Conservation (phyloP, 768 basidiomycete genomes). For the Pleurotus tuoliensis region DNA sequence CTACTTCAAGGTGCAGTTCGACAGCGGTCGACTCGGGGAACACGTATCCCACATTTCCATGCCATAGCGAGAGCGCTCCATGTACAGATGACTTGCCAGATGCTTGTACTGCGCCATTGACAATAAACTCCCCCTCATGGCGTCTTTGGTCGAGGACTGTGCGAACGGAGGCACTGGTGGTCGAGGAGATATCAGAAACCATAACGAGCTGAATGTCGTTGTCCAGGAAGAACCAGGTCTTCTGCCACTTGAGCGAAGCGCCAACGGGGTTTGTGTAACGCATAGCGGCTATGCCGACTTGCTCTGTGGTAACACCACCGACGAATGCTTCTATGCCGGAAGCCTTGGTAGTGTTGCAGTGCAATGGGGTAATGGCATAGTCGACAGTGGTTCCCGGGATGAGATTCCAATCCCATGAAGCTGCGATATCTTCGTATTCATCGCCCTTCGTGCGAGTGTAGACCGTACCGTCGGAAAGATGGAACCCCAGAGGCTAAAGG, state of each 20-base stretch:
- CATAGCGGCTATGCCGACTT: constrained; percentile 57
- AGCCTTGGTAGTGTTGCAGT: constrained; percentile 37
- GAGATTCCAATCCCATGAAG: constrained; percentile 75
- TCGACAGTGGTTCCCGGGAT: constrained; percentile 71
- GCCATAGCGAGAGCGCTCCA: constrained; percentile 47
- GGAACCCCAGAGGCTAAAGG: constrained; percentile 57
- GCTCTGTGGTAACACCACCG: constrained; percentile 59
- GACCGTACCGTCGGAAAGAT: constrained; percentile 61
- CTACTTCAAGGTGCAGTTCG: constrained; percentile 35
- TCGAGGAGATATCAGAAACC: constrained; percentile 47
- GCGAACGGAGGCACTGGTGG: constrained; percentile 42
- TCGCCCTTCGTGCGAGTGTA: constrained; percentile 62
- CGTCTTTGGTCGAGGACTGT: constrained; percentile 67
- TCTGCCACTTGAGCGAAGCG: constrained; percentile 52
- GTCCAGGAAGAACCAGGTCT: constrained; percentile 71
- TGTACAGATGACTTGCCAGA: constrained; percentile 18
- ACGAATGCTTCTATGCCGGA: constrained; percentile 55
- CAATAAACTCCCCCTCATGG: constrained; percentile 38
- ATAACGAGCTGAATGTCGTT: constrained; percentile 62
- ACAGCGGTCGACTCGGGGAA: constrained; percentile 38
- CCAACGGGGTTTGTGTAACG: constrained; percentile 64
- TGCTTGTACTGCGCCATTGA: constrained; percentile 15
- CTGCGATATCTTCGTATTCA: constrained; percentile 72
- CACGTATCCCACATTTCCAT: constrained; percentile 60
- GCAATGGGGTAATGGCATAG: constrained; percentile 51